Base-by-base conservation (phyloP, 2,329 filamentous ascomycete genomes). In the Alternaria sp. region DNA sequence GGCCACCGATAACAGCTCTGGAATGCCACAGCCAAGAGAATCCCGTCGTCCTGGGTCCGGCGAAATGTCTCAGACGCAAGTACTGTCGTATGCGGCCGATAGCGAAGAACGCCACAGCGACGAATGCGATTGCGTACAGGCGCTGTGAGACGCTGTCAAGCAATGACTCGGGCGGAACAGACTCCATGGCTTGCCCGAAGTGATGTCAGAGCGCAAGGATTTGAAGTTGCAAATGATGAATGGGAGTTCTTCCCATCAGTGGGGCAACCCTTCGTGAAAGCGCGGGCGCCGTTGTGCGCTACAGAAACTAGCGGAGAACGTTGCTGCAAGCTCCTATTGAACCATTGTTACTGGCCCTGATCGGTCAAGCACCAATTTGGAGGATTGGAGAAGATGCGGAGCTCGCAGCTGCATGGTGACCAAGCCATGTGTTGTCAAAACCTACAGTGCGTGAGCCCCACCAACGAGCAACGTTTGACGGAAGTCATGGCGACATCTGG, bases 11-110 rank as follows among this genome's bases (percentile, higher is more conserved):
- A 18, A 77, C 72, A 9, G 75, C 77, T 41, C 61, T 71, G 3
- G 76, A 76, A 56, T 77, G 72, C 75, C 74, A 77, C 54, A 70
- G 65, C 71, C 74, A 75, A 15, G 74, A 77, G 41, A 76, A 65
- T 6, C 76, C 75, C 25, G 74, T 71, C 6, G 70, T 72, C 10
- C 60, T 28, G 14, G 77, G 77, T n/a, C 77, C 77, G 25, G 70
- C 71, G 64, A 79, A 76, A 14, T 72, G 71, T 51, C 70, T 70
- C 63, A 79, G 60, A n/a, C 75, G 75, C 60, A 61, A 64, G 58
- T 75, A 76, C 58, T 78, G 65, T 14, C 62, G 66, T 12, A 71
- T 50, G n/a, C 75, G 69, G 28, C 63, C 64, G 47, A 64, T 41
- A 11, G 62, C 62, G 44, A 71, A 37, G 41, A 73, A 75, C n/a